Evolutionary conservation across 2,329 filamentous ascomycete genomes (phyloP), one percentile per base, ranked within the genome.

Genomic region (Paecilomyces fulvus): DNA sequence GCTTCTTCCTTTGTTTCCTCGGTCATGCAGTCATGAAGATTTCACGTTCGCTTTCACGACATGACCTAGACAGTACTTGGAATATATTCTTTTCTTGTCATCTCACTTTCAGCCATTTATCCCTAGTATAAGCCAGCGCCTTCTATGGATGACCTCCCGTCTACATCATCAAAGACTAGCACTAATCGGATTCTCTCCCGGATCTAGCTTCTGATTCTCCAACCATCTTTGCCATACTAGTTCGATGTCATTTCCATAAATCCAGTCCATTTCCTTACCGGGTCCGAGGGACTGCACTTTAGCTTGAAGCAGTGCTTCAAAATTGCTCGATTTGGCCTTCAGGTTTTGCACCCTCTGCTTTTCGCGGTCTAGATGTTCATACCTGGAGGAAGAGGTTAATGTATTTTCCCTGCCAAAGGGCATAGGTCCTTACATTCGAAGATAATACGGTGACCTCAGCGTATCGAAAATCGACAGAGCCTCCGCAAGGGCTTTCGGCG

Each of bases 391-490:
- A 30, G n/a, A 5, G 23, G 49, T 30, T 50, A 49, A 23, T 17
- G 7, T n/a, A 9, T 30, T 12, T 48, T 20, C 8, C 23, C 51
- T 49, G 31, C 9, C 23, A 14, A 28, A 14, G 2, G 14, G 50
- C 14, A n/a, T 12, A 46, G 11, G 48, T 30, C 61, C 64, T 51
- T 28, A 70, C 73, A 76, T 75, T 37, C 66, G 64, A 4, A 60
- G 59, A 55, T 75, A 76, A 57, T 76, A 75, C 0, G 73, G 70
- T 3, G 70, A 68, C 25, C 73, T 57, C 53, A 75, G 71, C 2
- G 56, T 50, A 53, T 75, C 69, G 57, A 75, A 76, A 2, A 74
- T 63, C 8, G 59, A 56, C 23, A 75, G 54, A 1, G 70, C 72
- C 49, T 62, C 61, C 56, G 51, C 30, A 46, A 63, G 49, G 10